Evolutionary conservation across 1,284 basidiomycete genomes (phyloP), one percentile per base, ranked within the genome.

Genomic region (Trichosporon sp.): DNA sequence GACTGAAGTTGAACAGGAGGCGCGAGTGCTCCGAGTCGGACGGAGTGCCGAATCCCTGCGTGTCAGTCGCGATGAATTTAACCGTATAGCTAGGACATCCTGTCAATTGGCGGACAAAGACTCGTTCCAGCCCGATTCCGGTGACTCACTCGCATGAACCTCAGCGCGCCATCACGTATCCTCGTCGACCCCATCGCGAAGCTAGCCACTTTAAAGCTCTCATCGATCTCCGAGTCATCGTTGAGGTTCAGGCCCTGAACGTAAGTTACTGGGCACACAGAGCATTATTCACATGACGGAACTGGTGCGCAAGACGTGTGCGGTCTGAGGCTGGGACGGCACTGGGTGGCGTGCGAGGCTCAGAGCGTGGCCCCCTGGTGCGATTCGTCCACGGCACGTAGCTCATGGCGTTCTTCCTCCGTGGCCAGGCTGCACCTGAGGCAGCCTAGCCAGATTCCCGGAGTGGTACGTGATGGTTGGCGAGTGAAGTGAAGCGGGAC

Each of bases 1-100:
- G 64, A 67, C 73, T 71, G 37, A 69, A 32, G 48, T 74, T 73
- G 71, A 77, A 69, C 12, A 35, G 56, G 54, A 77, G 46, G 31
- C 68, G 67, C 6, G 74, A 73, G 40, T 59, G 43, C 26, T 48
- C 26, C 38, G 12, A 26, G 43, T 70, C 69, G 1, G 69, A 40
- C 1, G 46, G n/a, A 16, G 65, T 8, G 8, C 31, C 59, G 32
- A 71, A 73, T 10, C 72, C 72, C 70, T 73, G 46, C 2, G 10
- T 0, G 43, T 66, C 31, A 65, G 66, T 40, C 2, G 26, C 26
- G 12, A 10, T 10, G 10, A 40, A 40, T 1, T 11, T 0, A 12
- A 40, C 37, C 7, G 10, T 38, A 38, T 4, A 38, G 10, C 37
- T 38, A 10, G 37, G 5, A 10, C 5, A 6, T 6, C 37, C 37